Evolutionary conservation across 2,329 filamentous ascomycete genomes (phyloP).

Genomic region (Pseudogymnoascus sp.): DNA sequence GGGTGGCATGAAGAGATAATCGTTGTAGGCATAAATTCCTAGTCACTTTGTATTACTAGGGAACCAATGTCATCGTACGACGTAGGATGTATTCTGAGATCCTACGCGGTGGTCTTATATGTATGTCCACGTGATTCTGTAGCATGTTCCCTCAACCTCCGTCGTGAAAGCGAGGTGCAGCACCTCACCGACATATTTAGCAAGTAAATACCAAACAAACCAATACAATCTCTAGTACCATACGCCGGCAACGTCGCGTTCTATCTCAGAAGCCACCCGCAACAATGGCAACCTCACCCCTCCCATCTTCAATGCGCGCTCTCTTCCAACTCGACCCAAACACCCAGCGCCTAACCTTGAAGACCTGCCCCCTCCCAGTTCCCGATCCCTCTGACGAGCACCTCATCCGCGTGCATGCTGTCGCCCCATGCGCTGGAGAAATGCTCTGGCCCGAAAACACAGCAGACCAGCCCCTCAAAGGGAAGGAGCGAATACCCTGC

Average conservation of each 20-base stretch:
- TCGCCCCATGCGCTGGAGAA: conserved; percentile 36
- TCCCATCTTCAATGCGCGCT: conserved; percentile 4
- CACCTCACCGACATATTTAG: neutral
- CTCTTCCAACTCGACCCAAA: conserved; percentile 10
- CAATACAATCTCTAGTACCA: neutral
- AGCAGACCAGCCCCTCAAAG: conserved; percentile 17
- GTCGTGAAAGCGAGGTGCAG: neutral
- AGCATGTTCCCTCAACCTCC: neutral
- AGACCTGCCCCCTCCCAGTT: conserved; percentile 19
- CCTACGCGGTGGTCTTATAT: neutral
- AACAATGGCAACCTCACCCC: neutral
- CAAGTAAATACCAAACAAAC: neutral
- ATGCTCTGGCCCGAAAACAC: conserved; percentile 36
- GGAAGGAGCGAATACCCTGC: conserved; percentile 31
- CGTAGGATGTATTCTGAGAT: neutral
- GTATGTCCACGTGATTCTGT: neutral
- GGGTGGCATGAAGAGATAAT: neutral
- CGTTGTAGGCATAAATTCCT: neutral
- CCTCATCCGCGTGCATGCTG: conserved; percentile 34
- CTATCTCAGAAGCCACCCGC: neutral
- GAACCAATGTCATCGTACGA: neutral
- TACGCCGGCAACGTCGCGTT: neutral
- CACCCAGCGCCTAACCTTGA: conserved; percentile 3
- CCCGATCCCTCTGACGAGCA: conserved; percentile 26
- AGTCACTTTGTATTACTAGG: no score